phyloP scores from a whole-genome alignment of 805 yeast species.

The Metschnikowia continentalis region DNA sequence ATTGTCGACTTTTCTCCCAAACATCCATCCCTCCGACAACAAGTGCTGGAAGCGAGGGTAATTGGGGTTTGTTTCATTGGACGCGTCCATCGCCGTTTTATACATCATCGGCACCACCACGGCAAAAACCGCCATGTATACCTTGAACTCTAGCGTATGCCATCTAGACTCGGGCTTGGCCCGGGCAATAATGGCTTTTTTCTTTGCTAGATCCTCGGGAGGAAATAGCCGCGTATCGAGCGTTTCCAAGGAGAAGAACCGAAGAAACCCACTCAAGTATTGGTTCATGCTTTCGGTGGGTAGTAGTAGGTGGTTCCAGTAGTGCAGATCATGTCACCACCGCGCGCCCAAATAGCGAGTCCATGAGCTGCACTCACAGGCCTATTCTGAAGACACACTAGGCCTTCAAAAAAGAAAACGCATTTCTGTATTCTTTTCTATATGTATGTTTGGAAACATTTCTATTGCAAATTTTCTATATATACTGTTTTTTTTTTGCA shows the following conservation, averaged over 20 bases:
- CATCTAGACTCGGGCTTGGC: constrained; percentile 56
- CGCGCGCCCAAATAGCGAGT: not conserved
- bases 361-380: not conserved
- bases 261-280: constrained; percentile 15
- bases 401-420: no score
- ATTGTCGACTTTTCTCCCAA: constrained; percentile 87
- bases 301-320: not conserved
- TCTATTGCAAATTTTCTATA: no score
- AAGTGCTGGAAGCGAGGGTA: constrained; percentile 58
- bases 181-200: constrained; percentile 27
- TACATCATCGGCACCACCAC: constrained; percentile 80
- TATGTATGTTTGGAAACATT: no score
- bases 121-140: constrained; percentile 61
- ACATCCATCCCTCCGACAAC: constrained; percentile 80
- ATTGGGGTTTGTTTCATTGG: constrained; percentile 70
- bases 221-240: constrained; percentile 50
- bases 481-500: no score
- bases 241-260: constrained; percentile 48
- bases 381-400: not conserved
- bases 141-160: constrained; percentile 68
- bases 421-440: no score
- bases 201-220: constrained; percentile 29
- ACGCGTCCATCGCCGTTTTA: constrained; percentile 76
- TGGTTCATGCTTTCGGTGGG: constrained; percentile 3
- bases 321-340: not conserved